Evolutionary conservation across 352 stramenopile species (phyloP), one percentile per base, ranked within the genome.

Genomic region (Phytophthora gonapodyides): DNA sequence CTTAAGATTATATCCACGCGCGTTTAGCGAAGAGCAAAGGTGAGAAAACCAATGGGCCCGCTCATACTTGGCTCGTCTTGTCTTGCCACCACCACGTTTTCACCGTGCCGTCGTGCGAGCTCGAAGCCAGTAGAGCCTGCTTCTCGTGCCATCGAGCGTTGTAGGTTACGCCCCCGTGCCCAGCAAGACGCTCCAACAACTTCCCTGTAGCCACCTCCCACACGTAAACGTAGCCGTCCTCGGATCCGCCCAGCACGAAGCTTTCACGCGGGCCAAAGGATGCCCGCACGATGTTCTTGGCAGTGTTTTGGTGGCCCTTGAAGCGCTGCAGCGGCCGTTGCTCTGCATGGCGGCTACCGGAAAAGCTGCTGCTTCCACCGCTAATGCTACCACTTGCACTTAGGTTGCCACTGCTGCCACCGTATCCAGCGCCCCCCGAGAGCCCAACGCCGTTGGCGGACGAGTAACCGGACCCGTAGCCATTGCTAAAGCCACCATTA

Each of bases 51-150:
- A 35, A 40, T 24, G 16, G 19, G 12, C 52, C 19, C 12, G 38
- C 24, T 61, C 27, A 69, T 21, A 46, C 3, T 51, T 65, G 48
- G 31, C 24, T 74, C 36, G 70, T 84, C 60, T 82, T 78, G 64
- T 93, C 82, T 54, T 89, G 74, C 81, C 81, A 95, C 85, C 84
- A 96, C 88, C 88, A 96, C 11, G 86, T 95, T 59, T 94, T 94
- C 30, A 96, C 83, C n/a, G 88, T 95, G 42, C 83, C 86, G 41
- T 96, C 88, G 49, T 96, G 86, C 16, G 81, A 94, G 45, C 88
- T 94, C 0, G 83, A 94, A 15, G 82, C 84, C 66, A 96, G 86
- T 0, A 94, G 59, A 44, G 87, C 76, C 58, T 95, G 88, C 55
- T 89, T 91, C 54, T 93, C 85, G 57, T 96, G 87, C 88, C 86